These are phyloP conservation scores for Fusarium sp. DNA, from an alignment of 2,329 filamentous ascomycete genomes.

Conservation along the genomic window DNA sequence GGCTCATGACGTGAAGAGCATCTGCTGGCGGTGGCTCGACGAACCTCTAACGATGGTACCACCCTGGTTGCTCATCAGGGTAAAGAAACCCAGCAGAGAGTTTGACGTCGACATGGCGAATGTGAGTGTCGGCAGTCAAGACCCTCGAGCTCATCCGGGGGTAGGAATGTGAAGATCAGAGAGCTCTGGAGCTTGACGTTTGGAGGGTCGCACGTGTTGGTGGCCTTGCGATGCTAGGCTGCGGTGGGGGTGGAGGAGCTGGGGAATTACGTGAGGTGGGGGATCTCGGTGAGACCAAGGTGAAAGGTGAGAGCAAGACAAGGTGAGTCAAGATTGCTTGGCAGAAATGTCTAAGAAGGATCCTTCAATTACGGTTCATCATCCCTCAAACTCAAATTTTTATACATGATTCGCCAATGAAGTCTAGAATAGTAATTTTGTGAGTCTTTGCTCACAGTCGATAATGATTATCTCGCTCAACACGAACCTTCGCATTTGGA, in stretches of 20 bases:
- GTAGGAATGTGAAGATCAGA: constrained; percentile 16
- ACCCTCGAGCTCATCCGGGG: neutral
- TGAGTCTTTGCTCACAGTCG: neutral
- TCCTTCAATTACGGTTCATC: neutral
- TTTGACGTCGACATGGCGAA: constrained; percentile 53
- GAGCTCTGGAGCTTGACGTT: constrained; percentile 41
- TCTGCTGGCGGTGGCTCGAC: constrained; percentile 13
- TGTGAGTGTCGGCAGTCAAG: neutral
- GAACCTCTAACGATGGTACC: constrained; percentile 62
- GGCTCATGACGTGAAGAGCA: constrained; percentile 8
- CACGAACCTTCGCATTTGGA: neutral
- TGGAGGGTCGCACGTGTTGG: constrained; percentile 24
- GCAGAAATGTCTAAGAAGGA: neutral
- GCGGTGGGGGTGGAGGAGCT: constrained; percentile 22
- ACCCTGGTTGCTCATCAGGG: constrained; percentile 59
- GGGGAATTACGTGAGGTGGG: constrained; percentile 16
- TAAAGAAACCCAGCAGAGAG: constrained; percentile 57
- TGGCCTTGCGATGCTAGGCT: constrained; percentile 26
- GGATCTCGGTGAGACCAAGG: neutral
- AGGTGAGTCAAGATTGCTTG: constrained; percentile 9
- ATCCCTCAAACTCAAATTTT: neutral
- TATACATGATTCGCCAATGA: neutral
- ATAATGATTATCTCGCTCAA: neutral
- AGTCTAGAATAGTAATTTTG: neutral
- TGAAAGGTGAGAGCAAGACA: neutral